Evolutionary conservation across 2,329 filamentous ascomycete genomes (phyloP).

Genomic region (Ascochyta clinopodiicola): DNA sequence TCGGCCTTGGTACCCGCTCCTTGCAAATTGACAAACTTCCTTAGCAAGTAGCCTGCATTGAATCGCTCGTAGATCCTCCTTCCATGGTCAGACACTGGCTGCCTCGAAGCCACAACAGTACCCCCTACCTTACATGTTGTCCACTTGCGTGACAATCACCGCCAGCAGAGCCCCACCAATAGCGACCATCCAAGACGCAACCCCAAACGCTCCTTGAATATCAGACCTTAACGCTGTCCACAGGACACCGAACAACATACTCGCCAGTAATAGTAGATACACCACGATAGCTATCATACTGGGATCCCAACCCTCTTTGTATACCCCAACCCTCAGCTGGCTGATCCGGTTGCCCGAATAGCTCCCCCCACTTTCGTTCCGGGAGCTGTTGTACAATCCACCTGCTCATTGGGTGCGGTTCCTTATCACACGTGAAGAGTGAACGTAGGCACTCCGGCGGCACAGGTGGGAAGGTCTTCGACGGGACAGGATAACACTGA

Average conservation of each 20-base stretch:
- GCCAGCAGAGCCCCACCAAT: background rate
- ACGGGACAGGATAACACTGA: slow-evolving; percentile 26
- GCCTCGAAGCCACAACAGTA: too few species aligned
- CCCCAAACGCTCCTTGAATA: slow-evolving; percentile 33
- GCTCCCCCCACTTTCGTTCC: slow-evolving; percentile 26
- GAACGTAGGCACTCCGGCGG: slow-evolving; percentile 19
- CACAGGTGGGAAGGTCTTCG: slow-evolving; percentile 23
- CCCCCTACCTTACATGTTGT: too few species aligned
- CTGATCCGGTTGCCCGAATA: slow-evolving; percentile 21
- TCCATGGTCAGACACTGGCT: too few species aligned
- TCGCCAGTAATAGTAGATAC: slow-evolving; percentile 17
- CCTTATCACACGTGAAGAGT: slow-evolving; percentile 27
- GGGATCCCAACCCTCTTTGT: slow-evolving; percentile 29
- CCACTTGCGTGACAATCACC: too few species aligned
- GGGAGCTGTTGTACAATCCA: slow-evolving; percentile 30
- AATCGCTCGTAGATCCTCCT: too few species aligned
- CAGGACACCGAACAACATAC: slow-evolving; percentile 29
- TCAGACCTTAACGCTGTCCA: slow-evolving; percentile 31
- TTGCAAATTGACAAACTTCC: too few species aligned
- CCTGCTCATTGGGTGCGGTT: slow-evolving; percentile 3
- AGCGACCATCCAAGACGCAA: slow-evolving; percentile 22
- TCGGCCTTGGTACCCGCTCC: too few species aligned
- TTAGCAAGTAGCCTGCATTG: too few species aligned
- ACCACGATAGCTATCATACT: slow-evolving; percentile 20
- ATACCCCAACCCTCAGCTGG: slow-evolving; percentile 34